Evolutionary conservation across 139 green algal species (phyloP), one percentile per base, ranked within the genome.

Genomic region (Micractinium sp.): DNA sequence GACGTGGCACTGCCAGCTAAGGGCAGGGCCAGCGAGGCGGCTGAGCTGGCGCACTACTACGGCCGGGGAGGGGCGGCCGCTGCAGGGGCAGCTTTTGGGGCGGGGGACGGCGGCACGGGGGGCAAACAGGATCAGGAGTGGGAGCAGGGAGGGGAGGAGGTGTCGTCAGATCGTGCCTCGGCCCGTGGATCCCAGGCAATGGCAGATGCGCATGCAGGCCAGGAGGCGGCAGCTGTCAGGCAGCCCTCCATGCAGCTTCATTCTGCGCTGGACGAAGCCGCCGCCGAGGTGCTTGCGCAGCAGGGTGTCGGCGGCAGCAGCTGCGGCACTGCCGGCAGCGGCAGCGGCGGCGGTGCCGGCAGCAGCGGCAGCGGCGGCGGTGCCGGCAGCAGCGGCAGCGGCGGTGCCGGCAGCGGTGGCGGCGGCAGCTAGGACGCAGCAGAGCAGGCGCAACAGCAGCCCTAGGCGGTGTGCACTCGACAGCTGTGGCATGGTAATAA

Each of bases 201-300:
- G 39, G 84, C 84, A 3, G 67, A 33, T 15, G 36, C 27, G 27
- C 86, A 89, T 27, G 61, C 86, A 0, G 36, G 33, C 2, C 60
- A 85, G 27, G 86, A 89, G 60, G 86, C 86, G 12, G 75, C 86
- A 15, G 86, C 77, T 18, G 86, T 69, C 60, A 25, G 27, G 15
- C 31, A 41, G 60, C 38, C 86, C 3, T 77, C 86, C 5, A 23
- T 75, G 23, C 33, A 84, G 33, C 74, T 89, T n/a, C 63, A 87
- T 5, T 33, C 35, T 12, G 82, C 36, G 36, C n/a, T 85, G 41
- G 47, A 22, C 14, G 80, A 73, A 15, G 80, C 80, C 2, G 47
- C 47, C 19, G 80, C 80, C 9, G 47, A 56, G 47, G 47, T 9
- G 47, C 47, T 35, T 63, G 39, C 29, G 38, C 78, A 66, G 38